Conservation (phyloP, 768 basidiomycete genomes). For the Pulveroboletus frians region DNA sequence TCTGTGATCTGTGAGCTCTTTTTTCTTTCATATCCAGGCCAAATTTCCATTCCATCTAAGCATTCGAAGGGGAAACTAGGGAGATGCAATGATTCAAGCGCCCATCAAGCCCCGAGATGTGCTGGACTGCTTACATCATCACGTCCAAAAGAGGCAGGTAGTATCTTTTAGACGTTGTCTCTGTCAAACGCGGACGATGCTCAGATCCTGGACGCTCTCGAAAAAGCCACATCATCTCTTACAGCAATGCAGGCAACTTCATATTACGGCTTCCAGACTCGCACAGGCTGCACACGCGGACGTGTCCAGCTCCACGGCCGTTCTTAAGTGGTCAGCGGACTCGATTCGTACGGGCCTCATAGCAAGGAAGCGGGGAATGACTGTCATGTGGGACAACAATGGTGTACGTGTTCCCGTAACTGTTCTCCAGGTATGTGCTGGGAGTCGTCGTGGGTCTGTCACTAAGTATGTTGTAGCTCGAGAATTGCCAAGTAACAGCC, state of each 20-base stretch:
- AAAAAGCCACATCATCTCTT: conserved; percentile 34
- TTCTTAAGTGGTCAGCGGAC: conserved; percentile 74
- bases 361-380: conserved; percentile 95
- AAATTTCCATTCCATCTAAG: conserved; percentile 72
- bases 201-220: conserved; percentile 46
- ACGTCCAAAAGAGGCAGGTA: no score
- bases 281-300: conserved; percentile 21
- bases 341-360: conserved; percentile 89
- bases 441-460: conserved; percentile 5
- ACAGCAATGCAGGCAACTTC: conserved; percentile 37
- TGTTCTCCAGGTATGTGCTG: conserved; percentile 75
- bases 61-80: neutral
- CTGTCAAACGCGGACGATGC: conserved; percentile 35
- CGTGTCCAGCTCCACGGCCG: conserved; percentile 19
- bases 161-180: no score
- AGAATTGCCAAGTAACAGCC: conserved; percentile 85
- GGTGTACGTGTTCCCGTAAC: conserved; percentile 89
- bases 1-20: conserved; percentile 21
- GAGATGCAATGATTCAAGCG: conserved; percentile 23
- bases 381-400: conserved; percentile 84
- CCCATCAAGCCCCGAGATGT: no score
- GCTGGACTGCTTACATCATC: no score
- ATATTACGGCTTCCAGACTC: conserved; percentile 36
- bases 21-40: conserved; percentile 52
- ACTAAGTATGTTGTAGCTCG: conserved; percentile 46